Evolutionary conservation across 2,329 filamentous ascomycete genomes (phyloP), one percentile per base, ranked within the genome.

Genomic region (Ophiocordyceps camponoti-saundersi): DNA sequence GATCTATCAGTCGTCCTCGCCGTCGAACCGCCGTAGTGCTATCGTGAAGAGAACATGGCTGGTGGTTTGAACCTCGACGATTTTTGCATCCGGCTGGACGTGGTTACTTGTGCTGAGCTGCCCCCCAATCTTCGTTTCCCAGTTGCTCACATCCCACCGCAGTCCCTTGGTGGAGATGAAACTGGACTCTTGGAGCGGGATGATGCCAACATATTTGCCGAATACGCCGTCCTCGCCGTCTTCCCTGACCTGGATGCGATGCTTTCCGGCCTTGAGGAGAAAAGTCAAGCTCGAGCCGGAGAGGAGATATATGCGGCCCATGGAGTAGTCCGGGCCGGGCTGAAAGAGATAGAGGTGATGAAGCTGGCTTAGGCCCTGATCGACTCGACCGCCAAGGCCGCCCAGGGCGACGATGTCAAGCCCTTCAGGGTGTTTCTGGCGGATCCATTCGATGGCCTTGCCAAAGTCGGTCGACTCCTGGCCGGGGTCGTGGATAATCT

Each of bases 391-490:
- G 42, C 86, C 87, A 1, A 96, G 73, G 2, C 89, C 87, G 40
- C 90, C 89, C 7, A 95, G 66, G 36, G 85, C 79, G 13, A 95
- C 70, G n/a, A 95, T 79, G 56, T 90, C 74, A 45, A 73, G 59
- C 1, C 57, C 53, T 21, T 51, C 29, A 6, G 63, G 49, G 41
- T 60, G 50, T 26, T 60, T 54, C 3, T 56, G 54, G 44, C 72
- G 73, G 51, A 79, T 72, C 63, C 73, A 81, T 53, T 63, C 70
- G 53, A 83, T 75, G 55, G 79, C 85, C 68, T 98, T 98, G 55
- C 76, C 80, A 55, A 96, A 95, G 62, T 98, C 92, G 26, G 92
- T 95, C 20, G 81, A 83, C 55, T 93, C 77, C 62, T 96, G 86
- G 59, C 93, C 85, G n/a, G 70, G 61, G 52, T 90, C 79, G 54